Conservation (phyloP, 495 filamentous ascomycete genomes). For the Cercophora scortea region DNA sequence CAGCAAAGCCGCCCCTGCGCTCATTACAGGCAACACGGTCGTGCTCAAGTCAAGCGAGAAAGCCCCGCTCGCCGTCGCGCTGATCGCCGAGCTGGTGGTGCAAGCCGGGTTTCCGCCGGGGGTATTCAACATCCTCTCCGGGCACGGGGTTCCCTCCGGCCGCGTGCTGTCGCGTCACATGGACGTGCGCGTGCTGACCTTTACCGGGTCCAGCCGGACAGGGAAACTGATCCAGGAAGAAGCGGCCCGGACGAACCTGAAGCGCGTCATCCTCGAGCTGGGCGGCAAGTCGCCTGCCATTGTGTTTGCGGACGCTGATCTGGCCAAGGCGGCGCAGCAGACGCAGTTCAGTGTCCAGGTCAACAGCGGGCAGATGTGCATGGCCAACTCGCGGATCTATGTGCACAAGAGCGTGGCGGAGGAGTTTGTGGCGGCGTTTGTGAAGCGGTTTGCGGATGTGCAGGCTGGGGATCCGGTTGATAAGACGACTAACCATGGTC, state of each 20-base stretch:
- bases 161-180: conserved; percentile 44
- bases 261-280: conserved; percentile 74
- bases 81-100: conserved; percentile 41
- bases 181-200: conserved; percentile 45
- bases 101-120: conserved; percentile 53
- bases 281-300: conserved; percentile 73
- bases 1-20: conserved; percentile 83
- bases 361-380: conserved; percentile 70
- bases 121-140: conserved; percentile 50
- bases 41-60: conserved; percentile 88
- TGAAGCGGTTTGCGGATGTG: conserved; percentile 50
- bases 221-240: conserved; percentile 34
- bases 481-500: conserved; percentile 58
- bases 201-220: conserved; percentile 48
- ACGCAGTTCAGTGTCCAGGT: conserved; percentile 67
- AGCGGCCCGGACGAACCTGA: conserved; percentile 45
- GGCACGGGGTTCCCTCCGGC: conserved; percentile 44
- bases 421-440: conserved; percentile 50
- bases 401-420: conserved; percentile 51
- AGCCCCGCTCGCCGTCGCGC: conserved; percentile 67
- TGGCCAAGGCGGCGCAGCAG: conserved; percentile 61
- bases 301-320: conserved; percentile 61
- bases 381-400: conserved; percentile 70
- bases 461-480: conserved; percentile 55
- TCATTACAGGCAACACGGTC: conserved; percentile 79